phyloP scores from a whole-genome alignment of 805 yeast genomes.

The Zygoascus flipseniorum region DNA sequence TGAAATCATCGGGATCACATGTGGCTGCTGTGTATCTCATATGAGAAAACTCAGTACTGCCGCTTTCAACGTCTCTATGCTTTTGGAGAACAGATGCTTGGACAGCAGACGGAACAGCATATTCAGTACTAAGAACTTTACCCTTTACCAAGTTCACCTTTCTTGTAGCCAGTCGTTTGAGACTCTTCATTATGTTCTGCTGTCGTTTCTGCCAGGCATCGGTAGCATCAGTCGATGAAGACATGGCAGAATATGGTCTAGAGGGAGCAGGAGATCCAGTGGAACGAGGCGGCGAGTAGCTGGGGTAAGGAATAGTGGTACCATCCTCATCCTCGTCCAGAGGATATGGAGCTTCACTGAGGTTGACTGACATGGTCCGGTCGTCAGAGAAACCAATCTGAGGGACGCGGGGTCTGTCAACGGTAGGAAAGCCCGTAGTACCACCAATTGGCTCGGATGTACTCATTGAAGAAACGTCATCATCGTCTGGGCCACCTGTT shows the following conservation, averaged over 20 bases:
- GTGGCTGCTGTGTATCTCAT: constrained; percentile 60
- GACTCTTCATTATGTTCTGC: constrained; percentile 23
- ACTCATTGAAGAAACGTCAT: constrained; percentile 1
- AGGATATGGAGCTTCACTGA: constrained; percentile 7
- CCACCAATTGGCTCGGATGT: constrained; percentile 21
- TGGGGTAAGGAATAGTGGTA: neutral
- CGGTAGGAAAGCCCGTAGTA: constrained; percentile 17
- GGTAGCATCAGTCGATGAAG: constrained; percentile 11
- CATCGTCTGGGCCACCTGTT: constrained; percentile 8
- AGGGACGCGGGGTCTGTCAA: neutral
- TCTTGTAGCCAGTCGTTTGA: constrained; percentile 29
- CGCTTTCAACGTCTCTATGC: constrained; percentile 37
- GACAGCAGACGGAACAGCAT: constrained; percentile 34
- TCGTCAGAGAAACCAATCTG: neutral
- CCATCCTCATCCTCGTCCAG: constrained; percentile 1
- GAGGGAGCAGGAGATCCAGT: neutral
- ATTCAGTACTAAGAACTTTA: constrained; percentile 28
- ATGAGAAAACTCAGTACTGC: constrained; percentile 44
- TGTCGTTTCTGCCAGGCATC: constrained; percentile 23
- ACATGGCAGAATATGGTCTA: constrained; percentile 7
- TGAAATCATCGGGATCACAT: constrained; percentile 60
- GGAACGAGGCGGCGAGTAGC: neutral
- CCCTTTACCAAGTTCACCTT: constrained; percentile 31
- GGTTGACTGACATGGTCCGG: neutral
- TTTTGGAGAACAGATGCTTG: constrained; percentile 29